Conservation (phyloP, 2,329 filamentous ascomycete species). For the Trichophyton benhamiae region DNA sequence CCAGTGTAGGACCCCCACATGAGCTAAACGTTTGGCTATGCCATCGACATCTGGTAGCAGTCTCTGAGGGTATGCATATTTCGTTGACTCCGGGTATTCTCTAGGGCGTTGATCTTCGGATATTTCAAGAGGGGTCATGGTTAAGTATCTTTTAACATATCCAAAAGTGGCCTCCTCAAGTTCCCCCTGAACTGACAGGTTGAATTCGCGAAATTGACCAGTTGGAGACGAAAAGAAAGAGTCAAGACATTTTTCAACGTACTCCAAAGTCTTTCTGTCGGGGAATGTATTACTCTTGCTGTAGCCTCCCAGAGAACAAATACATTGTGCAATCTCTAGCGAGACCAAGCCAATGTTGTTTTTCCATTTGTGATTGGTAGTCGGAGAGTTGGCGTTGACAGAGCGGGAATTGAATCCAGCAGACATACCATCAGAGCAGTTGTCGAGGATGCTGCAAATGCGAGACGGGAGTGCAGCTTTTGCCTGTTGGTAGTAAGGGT, state of each 20-base stretch:
- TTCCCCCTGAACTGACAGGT: conserved; percentile 23
- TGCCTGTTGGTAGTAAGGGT: conserved; percentile 21
- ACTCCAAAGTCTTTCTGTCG: conserved; percentile 23
- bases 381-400: background rate
- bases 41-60: conserved; percentile 25
- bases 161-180: conserved; percentile 22
- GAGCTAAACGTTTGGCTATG: conserved; percentile 65
- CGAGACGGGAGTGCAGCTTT: conserved; percentile 29
- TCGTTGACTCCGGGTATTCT: conserved; percentile 12
- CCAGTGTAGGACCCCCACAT: conserved; percentile 80
- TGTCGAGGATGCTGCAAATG: conserved; percentile 26
- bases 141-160: conserved; percentile 27
- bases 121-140: conserved; percentile 33
- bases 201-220: conserved; percentile 24
- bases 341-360: conserved; percentile 28
- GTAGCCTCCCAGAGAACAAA: conserved; percentile 7
- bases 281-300: conserved; percentile 13
- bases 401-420: background rate
- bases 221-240: conserved; percentile 25
- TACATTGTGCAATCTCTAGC: conserved; percentile 31
- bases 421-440: background rate
- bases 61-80: conserved; percentile 15
- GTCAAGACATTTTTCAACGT: conserved; percentile 25
- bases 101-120: conserved; percentile 30
- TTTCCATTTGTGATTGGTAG: conserved; percentile 18